Percentiles rank a stretch among this genome's conserved stretches.
phyloP scores from a whole-genome alignment of 371 early-diverging fungal genomes.

The Mucor velutinosus region DNA sequence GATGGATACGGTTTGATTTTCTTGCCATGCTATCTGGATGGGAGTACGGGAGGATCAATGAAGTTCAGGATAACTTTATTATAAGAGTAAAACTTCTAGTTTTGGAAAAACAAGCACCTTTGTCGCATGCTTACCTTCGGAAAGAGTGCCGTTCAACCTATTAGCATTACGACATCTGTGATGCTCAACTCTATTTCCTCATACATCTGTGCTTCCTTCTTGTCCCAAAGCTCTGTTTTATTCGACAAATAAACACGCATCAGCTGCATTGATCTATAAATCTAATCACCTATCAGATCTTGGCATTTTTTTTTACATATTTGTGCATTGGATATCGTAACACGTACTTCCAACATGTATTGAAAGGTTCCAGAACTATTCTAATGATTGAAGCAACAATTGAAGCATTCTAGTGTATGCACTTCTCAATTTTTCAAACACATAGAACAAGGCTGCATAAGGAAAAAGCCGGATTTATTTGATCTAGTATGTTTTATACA shows the following conservation, averaged over 20 bases:
- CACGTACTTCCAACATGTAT: not conserved
- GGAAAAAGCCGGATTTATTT: not conserved
- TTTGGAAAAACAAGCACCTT: not conserved
- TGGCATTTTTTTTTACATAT: not conserved
- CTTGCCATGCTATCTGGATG: not conserved
- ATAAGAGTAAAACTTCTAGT: too few species aligned
- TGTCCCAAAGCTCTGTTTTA: not conserved
- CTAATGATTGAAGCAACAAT: not conserved
- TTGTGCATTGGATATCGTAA: not conserved
- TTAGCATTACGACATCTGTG: not conserved
- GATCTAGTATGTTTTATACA: not conserved
- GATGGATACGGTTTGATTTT: not conserved
- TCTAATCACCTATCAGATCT: not conserved
- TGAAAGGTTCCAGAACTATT: not conserved
- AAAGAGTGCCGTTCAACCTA: not conserved
- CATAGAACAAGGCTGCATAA: not conserved
- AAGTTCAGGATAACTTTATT: too few species aligned
- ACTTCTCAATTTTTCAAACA: not conserved
- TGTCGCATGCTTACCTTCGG: not conserved
- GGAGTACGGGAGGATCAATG: too few species aligned
- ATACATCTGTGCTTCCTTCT: not conserved
- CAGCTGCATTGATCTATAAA: not conserved
- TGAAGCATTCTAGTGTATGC: not conserved
- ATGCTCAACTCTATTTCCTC: not conserved
- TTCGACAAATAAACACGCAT: not conserved